Percentiles rank a stretch among this genome's conserved stretches.
Evolutionary conservation across 2,329 filamentous ascomycete species (phyloP).

Genomic region (Tolypocladium pustulatum): DNA sequence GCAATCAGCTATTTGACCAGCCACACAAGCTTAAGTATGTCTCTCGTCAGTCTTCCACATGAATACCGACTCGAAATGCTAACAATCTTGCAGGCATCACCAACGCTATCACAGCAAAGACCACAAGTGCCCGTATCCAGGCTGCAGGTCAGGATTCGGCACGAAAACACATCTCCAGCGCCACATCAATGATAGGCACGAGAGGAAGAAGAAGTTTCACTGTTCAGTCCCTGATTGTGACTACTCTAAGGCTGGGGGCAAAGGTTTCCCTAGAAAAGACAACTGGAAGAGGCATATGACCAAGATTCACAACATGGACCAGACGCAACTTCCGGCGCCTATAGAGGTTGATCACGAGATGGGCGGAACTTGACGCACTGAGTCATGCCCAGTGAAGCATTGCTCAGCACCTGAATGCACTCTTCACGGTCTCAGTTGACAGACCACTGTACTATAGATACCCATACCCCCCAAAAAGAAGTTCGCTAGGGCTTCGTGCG

Average conservation of each 20-base stretch:
- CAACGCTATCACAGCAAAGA: constrained; percentile 50
- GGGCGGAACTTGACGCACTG: constrained; percentile 6
- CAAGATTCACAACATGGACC: constrained; percentile 43
- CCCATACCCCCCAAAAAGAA: background rate
- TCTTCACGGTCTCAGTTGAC: background rate
- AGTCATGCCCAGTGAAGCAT: background rate
- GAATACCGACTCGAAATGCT: background rate
- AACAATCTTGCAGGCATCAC: constrained; percentile 35
- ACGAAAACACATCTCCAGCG: constrained; percentile 53
- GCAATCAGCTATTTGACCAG: constrained; percentile 39
- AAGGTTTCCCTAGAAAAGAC: constrained; percentile 50
- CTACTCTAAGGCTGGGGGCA: constrained; percentile 45
- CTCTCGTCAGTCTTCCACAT: no score
- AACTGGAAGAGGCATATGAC: constrained; percentile 54
- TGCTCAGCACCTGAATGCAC: background rate
- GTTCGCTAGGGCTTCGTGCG: background rate
- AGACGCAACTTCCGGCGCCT: constrained; percentile 27
- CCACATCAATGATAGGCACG: constrained; percentile 52
- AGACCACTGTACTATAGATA: background rate
- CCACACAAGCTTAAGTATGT: constrained; percentile 48
- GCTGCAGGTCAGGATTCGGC: constrained; percentile 46
- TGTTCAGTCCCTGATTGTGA: constrained; percentile 43
- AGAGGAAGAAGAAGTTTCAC: constrained; percentile 49
- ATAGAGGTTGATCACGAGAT: constrained; percentile 29
- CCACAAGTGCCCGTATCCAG: constrained; percentile 43